Percentiles rank a stretch among this genome's conserved stretches.
phyloP scores from a whole-genome alignment of 140 eudicot species.

The Anethum foeniculum region DNA sequence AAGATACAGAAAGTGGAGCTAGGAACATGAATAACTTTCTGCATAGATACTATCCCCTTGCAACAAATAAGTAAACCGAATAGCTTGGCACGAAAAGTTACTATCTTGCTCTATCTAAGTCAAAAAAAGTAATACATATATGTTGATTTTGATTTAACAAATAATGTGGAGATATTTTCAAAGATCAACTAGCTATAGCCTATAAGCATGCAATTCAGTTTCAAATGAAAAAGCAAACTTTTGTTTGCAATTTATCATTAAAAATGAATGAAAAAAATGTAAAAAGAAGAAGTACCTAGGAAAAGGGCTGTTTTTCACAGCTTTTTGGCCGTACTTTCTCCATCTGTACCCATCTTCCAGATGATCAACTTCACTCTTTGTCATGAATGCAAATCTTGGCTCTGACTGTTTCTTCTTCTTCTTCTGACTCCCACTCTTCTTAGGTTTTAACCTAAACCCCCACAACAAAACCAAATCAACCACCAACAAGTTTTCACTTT shows the following conservation, averaged over 20 bases:
- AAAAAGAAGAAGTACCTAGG: constrained; percentile 42
- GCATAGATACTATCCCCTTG: background rate
- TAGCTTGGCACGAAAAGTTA: too few species aligned
- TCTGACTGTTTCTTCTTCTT: constrained; percentile 54
- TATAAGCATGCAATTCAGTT: background rate
- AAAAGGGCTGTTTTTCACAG: constrained; percentile 83
- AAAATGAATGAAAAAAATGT: background rate
- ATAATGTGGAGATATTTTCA: background rate
- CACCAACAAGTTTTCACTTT: background rate
- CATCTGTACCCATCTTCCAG: constrained; percentile 86
- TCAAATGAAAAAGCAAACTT: background rate
- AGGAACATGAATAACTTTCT: background rate
- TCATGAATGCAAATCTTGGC: constrained; percentile 82
- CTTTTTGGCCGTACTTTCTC: constrained; percentile 92
- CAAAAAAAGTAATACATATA: too few species aligned
- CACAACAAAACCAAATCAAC: constrained; percentile 7
- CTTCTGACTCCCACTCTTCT: constrained; percentile 37
- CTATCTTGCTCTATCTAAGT: background rate
- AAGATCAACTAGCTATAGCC: too few species aligned
- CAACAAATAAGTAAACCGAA: too few species aligned
- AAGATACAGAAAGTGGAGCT: too few species aligned
- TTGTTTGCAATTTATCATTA: background rate
- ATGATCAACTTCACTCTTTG: constrained; percentile 78
- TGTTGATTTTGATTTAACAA: background rate
- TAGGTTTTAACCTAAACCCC: constrained; percentile 40